Percentiles rank a stretch among this genome's conserved stretches.
Evolutionary conservation across 768 basidiomycete genomes (phyloP).

Genomic region (Lactifluus echinatus): DNA sequence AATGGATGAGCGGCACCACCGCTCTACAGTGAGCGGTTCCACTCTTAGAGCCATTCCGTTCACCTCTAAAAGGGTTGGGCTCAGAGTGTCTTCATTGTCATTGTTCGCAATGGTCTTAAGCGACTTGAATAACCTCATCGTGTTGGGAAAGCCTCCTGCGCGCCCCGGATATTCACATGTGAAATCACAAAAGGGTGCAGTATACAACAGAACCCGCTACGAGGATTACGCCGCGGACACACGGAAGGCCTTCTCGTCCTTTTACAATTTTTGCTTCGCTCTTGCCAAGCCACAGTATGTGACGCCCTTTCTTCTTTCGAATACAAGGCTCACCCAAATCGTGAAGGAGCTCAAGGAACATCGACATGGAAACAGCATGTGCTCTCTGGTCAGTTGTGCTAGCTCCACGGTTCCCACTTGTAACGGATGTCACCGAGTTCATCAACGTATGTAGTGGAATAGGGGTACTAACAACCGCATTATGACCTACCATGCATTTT

Average conservation of each 20-base stretch:
- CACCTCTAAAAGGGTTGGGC: neutral
- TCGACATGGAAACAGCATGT: conserved; percentile 75
- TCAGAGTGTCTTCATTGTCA: conserved; percentile 43
- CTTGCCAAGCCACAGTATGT: conserved; percentile 68
- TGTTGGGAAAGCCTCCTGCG: conserved; percentile 36
- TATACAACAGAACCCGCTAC: conserved; percentile 50
- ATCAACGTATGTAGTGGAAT: conserved; percentile 41
- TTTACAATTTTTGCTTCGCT: conserved; percentile 65
- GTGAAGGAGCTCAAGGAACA: conserved; percentile 57
- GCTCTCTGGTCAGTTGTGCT: conserved; percentile 75
- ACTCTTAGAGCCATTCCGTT: conserved; percentile 7
- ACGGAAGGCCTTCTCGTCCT: conserved; percentile 46
- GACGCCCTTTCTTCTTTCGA: neutral
- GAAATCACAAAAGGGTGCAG: conserved; percentile 36
- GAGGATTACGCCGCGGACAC: conserved; percentile 40
- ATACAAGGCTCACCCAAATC: neutral
- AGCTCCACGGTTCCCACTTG: conserved; percentile 55
- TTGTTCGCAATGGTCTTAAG: conserved; percentile 41
- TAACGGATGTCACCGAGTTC: conserved; percentile 56
- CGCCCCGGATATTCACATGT: conserved; percentile 15
- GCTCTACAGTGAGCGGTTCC: conserved; percentile 34
- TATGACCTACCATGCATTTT: neutral
- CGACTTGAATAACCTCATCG: conserved; percentile 58
- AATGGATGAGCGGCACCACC: conserved; percentile 57
- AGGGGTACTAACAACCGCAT: neutral